phyloP scores from a whole-genome alignment of 495 filamentous ascomycete species.

The Trichocladium antarcticum region DNA sequence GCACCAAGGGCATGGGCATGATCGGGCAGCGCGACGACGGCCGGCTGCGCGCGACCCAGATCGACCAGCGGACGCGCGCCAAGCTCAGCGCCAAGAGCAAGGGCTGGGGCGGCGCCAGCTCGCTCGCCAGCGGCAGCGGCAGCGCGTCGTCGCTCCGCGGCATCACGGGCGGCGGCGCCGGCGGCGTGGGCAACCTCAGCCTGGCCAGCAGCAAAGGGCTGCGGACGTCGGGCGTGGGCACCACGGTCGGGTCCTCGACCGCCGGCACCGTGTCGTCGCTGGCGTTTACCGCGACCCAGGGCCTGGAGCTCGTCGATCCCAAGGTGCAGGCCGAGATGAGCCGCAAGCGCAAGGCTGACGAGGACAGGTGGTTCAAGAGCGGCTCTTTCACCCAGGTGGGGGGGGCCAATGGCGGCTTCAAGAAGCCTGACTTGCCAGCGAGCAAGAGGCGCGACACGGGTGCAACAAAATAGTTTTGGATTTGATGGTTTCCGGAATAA shows the following conservation, averaged over 20 bases:
- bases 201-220: conserved; percentile 59
- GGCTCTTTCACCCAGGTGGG: conserved; percentile 92
- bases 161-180: conserved; percentile 53
- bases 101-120: conserved; percentile 75
- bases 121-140: conserved; percentile 52
- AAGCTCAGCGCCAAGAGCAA: conserved; percentile 91
- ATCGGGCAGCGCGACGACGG: conserved; percentile 81
- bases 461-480: conserved; percentile 28
- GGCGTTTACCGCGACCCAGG: conserved; percentile 89
- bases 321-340: conserved; percentile 74
- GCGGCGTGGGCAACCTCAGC: conserved; percentile 50
- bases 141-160: conserved; percentile 67
- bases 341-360: conserved; percentile 83
- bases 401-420: conserved; percentile 29
- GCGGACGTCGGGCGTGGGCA: conserved; percentile 63
- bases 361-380: conserved; percentile 90
- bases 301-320: conserved; percentile 89
- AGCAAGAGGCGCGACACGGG: conserved; percentile 49
- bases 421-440: conserved; percentile 52
- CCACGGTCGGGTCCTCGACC: conserved; percentile 40
- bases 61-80: conserved; percentile 86
- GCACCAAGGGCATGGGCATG: conserved; percentile 87
- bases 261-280: conserved; percentile 76
- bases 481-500: neutral
- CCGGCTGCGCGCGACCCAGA: conserved; percentile 72